Evolutionary conservation across 2,329 filamentous ascomycete species (phyloP), one percentile per base, ranked within the genome.

Genomic region (Neofusicoccum ribis): DNA sequence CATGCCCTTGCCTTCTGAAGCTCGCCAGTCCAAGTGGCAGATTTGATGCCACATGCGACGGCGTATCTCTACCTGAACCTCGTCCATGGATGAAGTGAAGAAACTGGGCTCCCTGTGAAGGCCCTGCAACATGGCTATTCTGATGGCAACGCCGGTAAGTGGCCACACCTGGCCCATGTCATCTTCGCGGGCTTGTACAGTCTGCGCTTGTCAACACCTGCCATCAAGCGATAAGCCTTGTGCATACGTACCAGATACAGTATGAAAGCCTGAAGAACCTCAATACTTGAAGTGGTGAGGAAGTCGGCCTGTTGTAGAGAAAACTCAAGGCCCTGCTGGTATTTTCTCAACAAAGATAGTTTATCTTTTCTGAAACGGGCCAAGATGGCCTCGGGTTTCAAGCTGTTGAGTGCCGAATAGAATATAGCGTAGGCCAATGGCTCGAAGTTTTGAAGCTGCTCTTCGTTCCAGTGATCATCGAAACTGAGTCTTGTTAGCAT

Each of bases 131-230:
- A 78, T 56, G 4, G 73, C 76, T 39, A 78, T 76, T 12, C 76
- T 71, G 27, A 73, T 73, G 37, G 75, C 75, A n/a, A 77, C 68
- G 17, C 76, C 76, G 8, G 77, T 70, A 14, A 78, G 68, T 3
- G 76, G 72, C 76, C 76, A 78, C 12, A 74, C 74, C 68, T 77
- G 77, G 8, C 75, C 72, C 73, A 78, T 78, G 41, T 77, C 75
- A 51, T 78, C 75, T 67, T 78, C 76, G 60, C 70, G 72, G 1
- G 73, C 76, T 36, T 77, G 76, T 46, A 76, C 77, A 6, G 74
- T 77, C 43, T 68, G n/a, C 37, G n/a, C 5, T 6, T 1, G 43
- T 44, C 14, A 44, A 15, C n/a, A 3, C 17, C 11, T 1, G 2
- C 7, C 43, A 14, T 2, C 51, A 7, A 62, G 52, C 23, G 44